Conservation (phyloP, 305 asterid genomes). For the Plantago lanceolata region DNA sequence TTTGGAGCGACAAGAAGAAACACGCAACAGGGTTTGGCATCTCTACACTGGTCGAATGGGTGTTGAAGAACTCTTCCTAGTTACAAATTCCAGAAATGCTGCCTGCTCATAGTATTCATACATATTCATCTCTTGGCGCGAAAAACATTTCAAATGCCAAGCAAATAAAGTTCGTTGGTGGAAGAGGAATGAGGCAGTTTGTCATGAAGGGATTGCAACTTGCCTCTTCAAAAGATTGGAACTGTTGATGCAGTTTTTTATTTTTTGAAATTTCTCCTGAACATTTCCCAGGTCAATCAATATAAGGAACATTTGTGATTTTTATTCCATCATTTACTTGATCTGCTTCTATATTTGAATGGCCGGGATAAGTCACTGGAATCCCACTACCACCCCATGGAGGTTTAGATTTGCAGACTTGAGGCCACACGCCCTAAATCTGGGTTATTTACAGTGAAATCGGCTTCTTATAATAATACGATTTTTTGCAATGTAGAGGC, state of each 20-base stretch:
- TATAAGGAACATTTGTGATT: neutral
- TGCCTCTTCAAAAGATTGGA: neutral
- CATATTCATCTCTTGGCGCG: neutral
- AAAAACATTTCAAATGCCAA: neutral
- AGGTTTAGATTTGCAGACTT: too few relatives aligned
- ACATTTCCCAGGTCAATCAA: neutral
- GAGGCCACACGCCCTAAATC: too few relatives aligned
- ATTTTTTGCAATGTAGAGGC: too few relatives aligned
- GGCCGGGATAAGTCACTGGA: too few relatives aligned
- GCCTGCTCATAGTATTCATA: too few relatives aligned
- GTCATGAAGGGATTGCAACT: neutral
- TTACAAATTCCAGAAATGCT: neutral
- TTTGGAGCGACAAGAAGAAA: slow-evolving; percentile 80
- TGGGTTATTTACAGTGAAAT: too few relatives aligned
- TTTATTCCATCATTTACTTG: neutral
- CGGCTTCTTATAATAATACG: too few relatives aligned
- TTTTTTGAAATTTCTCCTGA: neutral
- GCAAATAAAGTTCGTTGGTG: neutral
- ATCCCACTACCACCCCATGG: too few relatives aligned
- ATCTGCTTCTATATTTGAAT: too few relatives aligned
- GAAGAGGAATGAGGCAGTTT: neutral
- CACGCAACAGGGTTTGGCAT: slow-evolving; percentile 82
- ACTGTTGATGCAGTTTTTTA: neutral
- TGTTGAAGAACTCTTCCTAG: slow-evolving; percentile 49
- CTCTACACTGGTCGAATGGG: slow-evolving; percentile 87